Percentiles rank a stretch among this genome's conserved stretches.
Conservation (phyloP, 495 filamentous ascomycete species). For the Aspergillus nidulans region DNA sequence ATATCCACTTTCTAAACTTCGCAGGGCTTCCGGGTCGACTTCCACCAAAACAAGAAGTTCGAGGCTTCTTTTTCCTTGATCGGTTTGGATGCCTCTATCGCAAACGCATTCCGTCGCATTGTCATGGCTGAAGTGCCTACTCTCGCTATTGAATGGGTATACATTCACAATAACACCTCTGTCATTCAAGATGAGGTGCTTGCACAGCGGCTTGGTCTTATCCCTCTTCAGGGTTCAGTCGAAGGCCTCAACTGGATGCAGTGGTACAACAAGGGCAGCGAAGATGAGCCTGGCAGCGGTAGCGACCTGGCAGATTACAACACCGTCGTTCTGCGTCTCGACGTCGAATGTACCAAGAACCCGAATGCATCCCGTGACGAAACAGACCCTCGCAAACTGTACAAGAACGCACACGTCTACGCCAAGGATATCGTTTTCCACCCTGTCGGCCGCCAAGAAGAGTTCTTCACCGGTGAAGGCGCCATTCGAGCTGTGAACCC, state of each 20-base stretch:
- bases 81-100: conserved; percentile 85
- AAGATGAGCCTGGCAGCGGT: conserved; percentile 48
- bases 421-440: conserved; percentile 73
- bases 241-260: conserved; percentile 73
- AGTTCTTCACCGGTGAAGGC: conserved; percentile 62
- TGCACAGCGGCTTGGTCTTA: conserved; percentile 78
- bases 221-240: conserved; percentile 77
- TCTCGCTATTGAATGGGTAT: conserved; percentile 88
- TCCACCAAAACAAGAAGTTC: conserved; percentile 71
- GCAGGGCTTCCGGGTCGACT: conserved; percentile 67
- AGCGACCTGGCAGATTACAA: conserved; percentile 66
- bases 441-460: conserved; percentile 66
- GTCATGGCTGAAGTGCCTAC: conserved; percentile 92
- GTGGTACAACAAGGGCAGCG: conserved; percentile 61
- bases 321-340: conserved; percentile 67
- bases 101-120: conserved; percentile 97
- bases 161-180: conserved; percentile 89
- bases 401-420: conserved; percentile 82
- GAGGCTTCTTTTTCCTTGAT: conserved; percentile 86
- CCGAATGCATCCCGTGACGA: conserved; percentile 61
- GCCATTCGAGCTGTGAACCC: conserved; percentile 75
- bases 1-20: background rate
- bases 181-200: conserved; percentile 98
- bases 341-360: conserved; percentile 74
- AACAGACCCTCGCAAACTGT: conserved; percentile 75